Base-by-base conservation (phyloP, 495 filamentous ascomycete species). In the Sporormia fimetaria region DNA sequence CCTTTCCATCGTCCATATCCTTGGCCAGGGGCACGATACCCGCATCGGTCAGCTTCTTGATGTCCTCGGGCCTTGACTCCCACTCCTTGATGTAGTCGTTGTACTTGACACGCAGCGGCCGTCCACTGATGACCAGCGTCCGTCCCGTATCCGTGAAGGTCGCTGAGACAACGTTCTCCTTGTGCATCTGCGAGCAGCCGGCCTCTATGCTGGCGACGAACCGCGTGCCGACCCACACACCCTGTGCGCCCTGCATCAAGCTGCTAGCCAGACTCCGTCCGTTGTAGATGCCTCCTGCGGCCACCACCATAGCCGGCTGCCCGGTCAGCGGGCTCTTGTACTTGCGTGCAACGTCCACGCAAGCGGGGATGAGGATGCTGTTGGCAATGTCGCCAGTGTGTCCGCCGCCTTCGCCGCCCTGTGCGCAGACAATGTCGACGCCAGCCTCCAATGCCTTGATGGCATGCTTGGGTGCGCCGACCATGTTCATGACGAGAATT, bases 401-500 rank as follows among this genome's bases (percentile, higher is more conserved):
- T 17, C 63, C 63, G 1, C 63, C 63, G 16, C 61, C 63, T 36
- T 66, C 63, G 1, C 59, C 59, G 10, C 63, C 63, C 34, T 66
- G 63, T 18, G 63, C 61, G 51, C 83, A 90, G 6, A 93, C 75
- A 55, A 93, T 76, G 58, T 93, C 85, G 11, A 86, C 81, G 8
- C 85, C 86, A 0, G 74, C 67, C 27, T 80, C 70, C 3, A 94
- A 67, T 20, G 85, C 85, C 66, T 92, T 90, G 52, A 73, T 70
- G 0, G 85, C 85, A 58, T 94, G 86, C 52, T 76, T 80, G n/a
- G 85, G 85, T 34, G 79, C 75, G 0, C 86, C 86, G n/a, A 92
- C 85, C 86, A 94, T 94, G 57, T 92, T 94, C 85, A 92, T 92
- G 16, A 92, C 67, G 32, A 88, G 55, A 21, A 94, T 77, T 0